These are phyloP conservation scores for Stephania japonica DNA, from an alignment of 164 flowering plant genomes.

Conservation along the genomic window DNA sequence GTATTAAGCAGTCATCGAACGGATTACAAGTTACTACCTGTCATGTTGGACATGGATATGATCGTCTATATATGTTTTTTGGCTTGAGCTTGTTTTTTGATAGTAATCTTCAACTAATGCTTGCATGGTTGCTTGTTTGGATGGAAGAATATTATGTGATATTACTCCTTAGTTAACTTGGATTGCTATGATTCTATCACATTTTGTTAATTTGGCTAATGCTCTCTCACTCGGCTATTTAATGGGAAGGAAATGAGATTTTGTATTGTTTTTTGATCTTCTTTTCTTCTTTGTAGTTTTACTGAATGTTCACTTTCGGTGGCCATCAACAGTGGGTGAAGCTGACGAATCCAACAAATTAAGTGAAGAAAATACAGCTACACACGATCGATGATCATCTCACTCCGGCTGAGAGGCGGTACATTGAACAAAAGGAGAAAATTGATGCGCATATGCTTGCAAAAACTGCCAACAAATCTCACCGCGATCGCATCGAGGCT, in stretches of 20 bases:
- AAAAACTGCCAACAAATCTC: slow-evolving; percentile 80
- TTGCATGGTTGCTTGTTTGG: background rate
- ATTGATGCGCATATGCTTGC: slow-evolving; percentile 58
- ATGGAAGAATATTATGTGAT: background rate
- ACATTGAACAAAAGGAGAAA: slow-evolving; percentile 24
- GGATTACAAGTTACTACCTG: too few species aligned
- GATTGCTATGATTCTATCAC: too few species aligned
- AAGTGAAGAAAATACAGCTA: slow-evolving; percentile 31
- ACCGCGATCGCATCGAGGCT: slow-evolving; percentile 79
- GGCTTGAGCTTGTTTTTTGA: background rate
- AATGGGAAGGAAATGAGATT: too few species aligned
- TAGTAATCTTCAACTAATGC: background rate
- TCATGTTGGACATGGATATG: background rate
- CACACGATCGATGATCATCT: slow-evolving; percentile 45
- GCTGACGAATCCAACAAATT: slow-evolving; percentile 24
- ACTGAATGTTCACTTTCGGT: background rate
- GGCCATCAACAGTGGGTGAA: slow-evolving; percentile 26
- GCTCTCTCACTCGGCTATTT: too few species aligned
- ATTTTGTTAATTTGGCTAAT: too few species aligned
- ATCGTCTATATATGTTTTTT: background rate
- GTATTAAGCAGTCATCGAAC: too few species aligned
- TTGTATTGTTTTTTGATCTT: too few species aligned
- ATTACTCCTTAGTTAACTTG: background rate
- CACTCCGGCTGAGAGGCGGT: slow-evolving; percentile 84
- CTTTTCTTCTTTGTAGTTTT: too few species aligned